phyloP scores from a whole-genome alignment of 148 eudicot species.

The Camellia granthamiana region DNA sequence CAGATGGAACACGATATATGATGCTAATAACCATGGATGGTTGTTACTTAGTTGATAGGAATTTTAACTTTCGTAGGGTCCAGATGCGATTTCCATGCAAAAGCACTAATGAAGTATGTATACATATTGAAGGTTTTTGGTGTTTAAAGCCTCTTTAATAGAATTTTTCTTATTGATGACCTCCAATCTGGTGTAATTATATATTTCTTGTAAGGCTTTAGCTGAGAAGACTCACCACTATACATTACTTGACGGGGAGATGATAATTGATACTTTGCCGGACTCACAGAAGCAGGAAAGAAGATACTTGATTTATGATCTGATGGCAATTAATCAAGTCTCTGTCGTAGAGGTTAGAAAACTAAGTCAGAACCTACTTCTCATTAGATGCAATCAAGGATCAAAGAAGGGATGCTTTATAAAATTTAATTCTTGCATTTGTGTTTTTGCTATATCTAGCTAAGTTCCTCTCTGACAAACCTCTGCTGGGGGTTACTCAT shows the following conservation, averaged over 20 bases:
- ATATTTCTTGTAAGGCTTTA: conserved; percentile 36
- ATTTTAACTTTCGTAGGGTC: conserved; percentile 87
- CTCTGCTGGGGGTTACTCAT: background rate
- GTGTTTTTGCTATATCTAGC: background rate
- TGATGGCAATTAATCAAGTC: conserved; percentile 76
- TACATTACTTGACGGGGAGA: conserved; percentile 97
- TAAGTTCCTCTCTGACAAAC: background rate
- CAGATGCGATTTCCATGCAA: conserved; percentile 97
- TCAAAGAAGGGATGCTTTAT: background rate
- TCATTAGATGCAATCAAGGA: background rate
- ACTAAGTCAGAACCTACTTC: background rate
- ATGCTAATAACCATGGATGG: conserved; percentile 87
- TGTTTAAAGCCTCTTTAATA: background rate
- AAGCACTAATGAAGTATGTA: conserved; percentile 59
- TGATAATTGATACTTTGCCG: conserved; percentile 83
- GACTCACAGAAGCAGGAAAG: conserved; percentile 84
- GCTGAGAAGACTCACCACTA: conserved; percentile 68
- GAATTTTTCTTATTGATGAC: background rate
- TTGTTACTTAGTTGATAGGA: conserved; percentile 82
- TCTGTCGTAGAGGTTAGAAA: conserved; percentile 75
- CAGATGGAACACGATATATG: conserved; percentile 99
- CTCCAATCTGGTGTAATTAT: conserved; percentile 19
- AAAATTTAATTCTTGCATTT: conserved; percentile 7
- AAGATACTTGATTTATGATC: conserved; percentile 91
- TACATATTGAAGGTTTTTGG: background rate